These are phyloP conservation scores for Tolypocladium sp. DNA, from an alignment of 2,329 filamentous ascomycete genomes.

Conservation along the genomic window DNA sequence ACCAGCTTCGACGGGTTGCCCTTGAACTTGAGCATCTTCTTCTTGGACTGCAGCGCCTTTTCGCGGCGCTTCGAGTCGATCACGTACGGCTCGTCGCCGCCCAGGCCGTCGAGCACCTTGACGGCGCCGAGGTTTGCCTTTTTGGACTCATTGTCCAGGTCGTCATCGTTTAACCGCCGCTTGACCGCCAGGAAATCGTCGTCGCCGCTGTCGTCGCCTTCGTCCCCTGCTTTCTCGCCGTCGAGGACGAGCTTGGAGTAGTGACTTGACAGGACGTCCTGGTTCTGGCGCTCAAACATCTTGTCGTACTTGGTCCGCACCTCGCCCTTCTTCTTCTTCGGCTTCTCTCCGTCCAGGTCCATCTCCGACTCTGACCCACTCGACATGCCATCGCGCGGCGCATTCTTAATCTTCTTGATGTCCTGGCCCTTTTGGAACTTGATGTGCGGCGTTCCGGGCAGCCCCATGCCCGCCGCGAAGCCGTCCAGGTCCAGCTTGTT, in stretches of 20 bases:
- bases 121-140: constrained; percentile 31
- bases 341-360: constrained; percentile 42
- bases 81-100: constrained; percentile 64
- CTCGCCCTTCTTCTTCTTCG: constrained; percentile 55
- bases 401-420: constrained; percentile 80
- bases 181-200: constrained; percentile 85
- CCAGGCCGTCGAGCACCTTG: constrained; percentile 58
- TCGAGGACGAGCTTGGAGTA: constrained; percentile 75
- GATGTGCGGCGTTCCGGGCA: constrained; percentile 87
- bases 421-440: constrained; percentile 89
- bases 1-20: constrained; percentile 77
- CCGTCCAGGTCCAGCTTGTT: constrained; percentile 76
- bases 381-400: constrained; percentile 57
- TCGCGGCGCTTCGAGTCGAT: constrained; percentile 93
- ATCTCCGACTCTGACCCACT: constrained; percentile 50
- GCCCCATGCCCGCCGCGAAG: constrained; percentile 74
- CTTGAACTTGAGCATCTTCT: constrained; percentile 85
- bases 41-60: constrained; percentile 92
- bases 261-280: constrained; percentile 89
- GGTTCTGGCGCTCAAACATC: constrained; percentile 96
- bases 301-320: constrained; percentile 93
- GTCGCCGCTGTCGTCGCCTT: constrained; percentile 53
- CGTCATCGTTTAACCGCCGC: constrained; percentile 67
- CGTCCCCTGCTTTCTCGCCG: constrained; percentile 28
- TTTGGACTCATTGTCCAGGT: constrained; percentile 42